Conservation (phyloP, 352 stramenopile genomes). For the Phytopythium vexans region DNA sequence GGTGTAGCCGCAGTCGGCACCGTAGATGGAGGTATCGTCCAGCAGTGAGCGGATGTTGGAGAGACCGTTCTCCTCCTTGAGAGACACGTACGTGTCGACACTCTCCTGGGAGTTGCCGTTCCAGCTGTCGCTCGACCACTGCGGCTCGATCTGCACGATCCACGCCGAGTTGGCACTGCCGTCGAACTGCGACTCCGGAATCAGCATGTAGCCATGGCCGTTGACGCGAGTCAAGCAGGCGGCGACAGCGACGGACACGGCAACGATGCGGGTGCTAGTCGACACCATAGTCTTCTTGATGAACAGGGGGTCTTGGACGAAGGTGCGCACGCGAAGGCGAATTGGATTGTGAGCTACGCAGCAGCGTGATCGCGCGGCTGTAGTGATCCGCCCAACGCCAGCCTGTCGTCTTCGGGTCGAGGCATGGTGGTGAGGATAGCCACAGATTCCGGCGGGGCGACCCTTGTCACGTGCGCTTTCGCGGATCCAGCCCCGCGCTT, state of each 20-base stretch:
- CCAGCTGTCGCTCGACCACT: constrained; percentile 20
- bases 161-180: constrained; percentile 20
- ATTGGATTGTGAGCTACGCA: too few species aligned
- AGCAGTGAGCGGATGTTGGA: constrained; percentile 25
- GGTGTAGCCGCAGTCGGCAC: constrained; percentile 28
- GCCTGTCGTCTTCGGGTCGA: too few species aligned
- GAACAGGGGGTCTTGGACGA: too few species aligned
- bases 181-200: constrained; percentile 25
- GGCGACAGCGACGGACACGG: constrained; percentile 12
- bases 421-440: too few species aligned
- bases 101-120: constrained; percentile 25
- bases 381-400: too few species aligned
- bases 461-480: too few species aligned
- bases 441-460: too few species aligned
- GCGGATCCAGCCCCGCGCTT: too few species aligned
- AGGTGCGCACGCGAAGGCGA: too few species aligned
- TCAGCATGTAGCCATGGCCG: constrained; percentile 31
- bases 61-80: constrained; percentile 21
- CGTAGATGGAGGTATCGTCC: constrained; percentile 31
- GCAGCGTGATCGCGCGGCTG: too few species aligned
- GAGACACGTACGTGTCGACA: constrained; percentile 14
- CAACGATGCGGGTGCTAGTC: constrained; percentile 5
- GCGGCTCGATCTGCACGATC: constrained; percentile 27
- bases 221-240: constrained; percentile 11
- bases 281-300: too few species aligned